Evolutionary conservation across 2,329 filamentous ascomycete species (phyloP), one percentile per base, ranked within the genome.

Genomic region (Emydomyces testavorans): DNA sequence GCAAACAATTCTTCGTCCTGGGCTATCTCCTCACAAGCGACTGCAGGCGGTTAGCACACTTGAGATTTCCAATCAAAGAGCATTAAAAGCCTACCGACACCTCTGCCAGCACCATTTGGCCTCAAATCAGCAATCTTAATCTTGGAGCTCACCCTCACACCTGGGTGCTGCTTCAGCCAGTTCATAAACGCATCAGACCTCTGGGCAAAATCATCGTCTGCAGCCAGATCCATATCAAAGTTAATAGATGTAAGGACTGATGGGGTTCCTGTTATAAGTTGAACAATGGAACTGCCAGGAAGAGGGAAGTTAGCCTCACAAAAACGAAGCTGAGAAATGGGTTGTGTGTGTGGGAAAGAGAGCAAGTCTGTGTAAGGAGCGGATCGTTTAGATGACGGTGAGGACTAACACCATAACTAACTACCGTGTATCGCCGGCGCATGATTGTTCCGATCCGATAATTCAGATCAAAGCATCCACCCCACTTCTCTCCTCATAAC

Each of bases 1-100:
- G 78, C 81, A 70, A 94, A 94, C 36, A 94, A 75, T 40, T 82
- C 76, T 49, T 86, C 85, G 52, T 88, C 84, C 56, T 83, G 75
- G 15, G 72, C 67, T 46, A 94, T 85, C 53, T 86, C 77, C 50
- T 74, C 63, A 18, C 68, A 74, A 21, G 87, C 84, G 57, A 93
- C 85, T 90, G 54, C 18, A 29, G 38, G 46, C 31, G n/a, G 43
- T 57, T 43, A 50, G 55, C 35, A 53, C 42, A 43, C 50, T 50
- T 44, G 53, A 28, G 46, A 52, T 43, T 52, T 44, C 32, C 44
- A 35, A 39, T 24, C 37, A 41, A 47, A 50, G 53, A 40, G 52
- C 32, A 52, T 38, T 24, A 28, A 49, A 51, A 52, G 70, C 75
- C 62, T 73, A 82, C 79, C 71, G 57, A 83, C 73, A 56, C 79